Evolutionary conservation across 108 stramenopile genomes (phyloP).

Genomic region (Aurantiochytrium sp.): DNA sequence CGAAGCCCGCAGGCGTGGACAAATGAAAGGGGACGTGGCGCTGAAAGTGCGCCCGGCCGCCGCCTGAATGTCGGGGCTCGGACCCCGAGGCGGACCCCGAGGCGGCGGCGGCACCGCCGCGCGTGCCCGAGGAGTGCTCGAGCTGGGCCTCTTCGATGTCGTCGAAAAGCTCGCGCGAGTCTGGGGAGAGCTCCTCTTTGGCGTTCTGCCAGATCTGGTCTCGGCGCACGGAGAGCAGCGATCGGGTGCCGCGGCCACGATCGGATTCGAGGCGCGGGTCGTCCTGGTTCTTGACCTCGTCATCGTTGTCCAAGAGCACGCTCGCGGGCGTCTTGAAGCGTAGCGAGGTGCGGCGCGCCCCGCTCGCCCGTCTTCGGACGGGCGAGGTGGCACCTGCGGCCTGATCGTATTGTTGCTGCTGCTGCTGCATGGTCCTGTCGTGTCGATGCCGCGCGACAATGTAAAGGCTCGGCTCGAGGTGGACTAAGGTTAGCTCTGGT

Average conservation of each 20-base stretch:
- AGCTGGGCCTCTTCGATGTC: not conserved
- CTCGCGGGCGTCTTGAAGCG: not conserved
- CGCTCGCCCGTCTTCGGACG: no score
- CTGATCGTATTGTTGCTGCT: no score
- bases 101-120: not conserved
- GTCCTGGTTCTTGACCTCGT: not conserved
- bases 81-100: not conserved
- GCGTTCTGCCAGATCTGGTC: not conserved
- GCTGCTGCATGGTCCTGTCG: no score
- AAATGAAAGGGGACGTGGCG: not conserved
- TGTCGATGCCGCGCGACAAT: no score
- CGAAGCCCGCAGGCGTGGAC: not conserved
- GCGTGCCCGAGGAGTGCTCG: not conserved
- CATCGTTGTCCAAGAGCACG: not conserved
- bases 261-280: not conserved
- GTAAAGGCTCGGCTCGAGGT: no score
- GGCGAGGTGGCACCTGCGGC: no score
- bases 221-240: not conserved
- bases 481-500: no score
- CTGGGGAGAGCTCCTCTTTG: not conserved
- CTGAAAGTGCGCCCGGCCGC: not conserved
- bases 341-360: not conserved
- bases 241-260: not conserved
- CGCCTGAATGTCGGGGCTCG: not conserved
- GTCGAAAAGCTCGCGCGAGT: conserved; percentile 16